Conservation (phyloP, 2,329 filamentous ascomycete species). For the Pseudohalonectria lignicola region DNA sequence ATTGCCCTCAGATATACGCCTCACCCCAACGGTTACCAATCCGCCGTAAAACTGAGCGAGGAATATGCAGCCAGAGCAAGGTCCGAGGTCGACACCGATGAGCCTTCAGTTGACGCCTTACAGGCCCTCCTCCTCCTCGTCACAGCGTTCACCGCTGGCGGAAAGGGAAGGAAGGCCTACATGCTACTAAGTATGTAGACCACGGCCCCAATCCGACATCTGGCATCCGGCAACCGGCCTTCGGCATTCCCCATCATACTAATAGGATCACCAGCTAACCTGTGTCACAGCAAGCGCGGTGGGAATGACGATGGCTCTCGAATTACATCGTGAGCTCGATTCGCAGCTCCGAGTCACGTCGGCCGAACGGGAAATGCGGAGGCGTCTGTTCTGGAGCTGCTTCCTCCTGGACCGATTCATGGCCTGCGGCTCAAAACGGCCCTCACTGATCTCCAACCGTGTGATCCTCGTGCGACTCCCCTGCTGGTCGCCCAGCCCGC, state of each 20-base stretch:
- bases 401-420: slow-evolving; percentile 80
- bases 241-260: too few species aligned
- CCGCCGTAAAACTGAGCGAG: slow-evolving; percentile 56
- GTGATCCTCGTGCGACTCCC: slow-evolving; percentile 66
- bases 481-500: slow-evolving; percentile 55
- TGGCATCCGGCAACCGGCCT: too few species aligned
- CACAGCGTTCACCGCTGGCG: slow-evolving; percentile 64
- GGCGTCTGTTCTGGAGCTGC: slow-evolving; percentile 81
- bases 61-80: slow-evolving; percentile 64
- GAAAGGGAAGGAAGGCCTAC: slow-evolving; percentile 74
- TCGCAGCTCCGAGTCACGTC: slow-evolving; percentile 48
- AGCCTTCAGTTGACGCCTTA: slow-evolving; percentile 67
- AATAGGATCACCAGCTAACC: too few species aligned
- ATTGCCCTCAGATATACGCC: slow-evolving; percentile 50
- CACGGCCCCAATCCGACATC: too few species aligned
- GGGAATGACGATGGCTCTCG: slow-evolving; percentile 74
- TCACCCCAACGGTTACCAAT: slow-evolving; percentile 55
- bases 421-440: slow-evolving; percentile 69
- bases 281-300: slow-evolving; percentile 63
- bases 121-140: slow-evolving; percentile 68
- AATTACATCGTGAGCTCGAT: slow-evolving; percentile 68
- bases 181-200: slow-evolving; percentile 62
- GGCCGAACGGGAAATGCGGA: slow-evolving; percentile 62
- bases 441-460: slow-evolving; percentile 69
- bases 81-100: slow-evolving; percentile 63